Percentiles rank a stretch among this genome's conserved stretches.
phyloP scores from a whole-genome alignment of 2,329 filamentous ascomycete genomes.

The Parastagonospora avenae region DNA sequence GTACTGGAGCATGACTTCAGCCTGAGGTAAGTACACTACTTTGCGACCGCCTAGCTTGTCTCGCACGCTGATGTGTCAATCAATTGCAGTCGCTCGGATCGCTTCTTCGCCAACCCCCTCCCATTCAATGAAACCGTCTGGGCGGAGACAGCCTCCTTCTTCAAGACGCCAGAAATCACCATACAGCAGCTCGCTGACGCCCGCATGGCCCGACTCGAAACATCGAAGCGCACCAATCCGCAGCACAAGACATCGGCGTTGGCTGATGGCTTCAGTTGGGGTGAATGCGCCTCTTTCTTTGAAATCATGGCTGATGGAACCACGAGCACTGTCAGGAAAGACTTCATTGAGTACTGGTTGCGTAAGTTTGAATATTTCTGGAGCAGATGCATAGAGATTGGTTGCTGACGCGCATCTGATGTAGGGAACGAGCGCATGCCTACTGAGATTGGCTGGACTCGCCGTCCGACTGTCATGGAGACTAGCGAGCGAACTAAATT shows the following conservation, averaged over 20 bases:
- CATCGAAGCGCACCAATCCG: slow-evolving; percentile 7
- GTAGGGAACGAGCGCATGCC: slow-evolving; percentile 9
- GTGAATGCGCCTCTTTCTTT: slow-evolving; percentile 11
- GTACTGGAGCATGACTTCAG: slow-evolving; percentile 11
- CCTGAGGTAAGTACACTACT: not conserved
- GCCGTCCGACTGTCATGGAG: slow-evolving; percentile 10
- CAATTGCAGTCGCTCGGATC: slow-evolving; percentile 5
- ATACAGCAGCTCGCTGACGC: slow-evolving; percentile 3
- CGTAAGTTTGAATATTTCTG: slow-evolving; percentile 2
- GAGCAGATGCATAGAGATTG: not conserved
- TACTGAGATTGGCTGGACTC: slow-evolving; percentile 10
- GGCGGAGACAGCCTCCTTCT: slow-evolving; percentile 8
- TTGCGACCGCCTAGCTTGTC: too few species aligned
- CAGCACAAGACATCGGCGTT: slow-evolving; percentile 7
- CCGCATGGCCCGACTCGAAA: slow-evolving; percentile 2
- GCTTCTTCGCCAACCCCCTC: slow-evolving; percentile 9
- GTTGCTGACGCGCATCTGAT: not conserved
- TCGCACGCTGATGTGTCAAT: not conserved
- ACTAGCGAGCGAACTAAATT: slow-evolving; percentile 11
- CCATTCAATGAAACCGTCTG: slow-evolving; percentile 12
- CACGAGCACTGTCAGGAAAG: slow-evolving; percentile 9
- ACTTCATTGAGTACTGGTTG: slow-evolving; percentile 12
- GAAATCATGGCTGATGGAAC: slow-evolving; percentile 11
- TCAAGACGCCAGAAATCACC: slow-evolving; percentile 5
- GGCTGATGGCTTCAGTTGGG: slow-evolving; percentile 9